Evolutionary conservation across 2,329 filamentous ascomycete species (phyloP), one percentile per base, ranked within the genome.

Genomic region (Dactylella cylindrospora): DNA sequence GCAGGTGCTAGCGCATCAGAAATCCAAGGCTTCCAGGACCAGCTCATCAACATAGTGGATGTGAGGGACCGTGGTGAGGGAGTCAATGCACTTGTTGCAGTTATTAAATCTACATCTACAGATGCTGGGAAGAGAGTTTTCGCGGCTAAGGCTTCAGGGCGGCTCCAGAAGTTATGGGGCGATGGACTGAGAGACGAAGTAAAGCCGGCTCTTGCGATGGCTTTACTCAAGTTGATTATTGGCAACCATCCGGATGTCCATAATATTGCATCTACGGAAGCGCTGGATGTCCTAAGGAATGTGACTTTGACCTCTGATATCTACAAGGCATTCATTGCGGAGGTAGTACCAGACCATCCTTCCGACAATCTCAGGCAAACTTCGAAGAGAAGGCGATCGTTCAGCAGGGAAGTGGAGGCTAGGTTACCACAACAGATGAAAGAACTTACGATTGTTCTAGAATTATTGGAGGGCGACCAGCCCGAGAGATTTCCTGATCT

Each of bases 371-470:
- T 62, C 17, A 49, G 57, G 10, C 45, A 46, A 6, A 62, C 43
- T 22, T 12, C 38, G 0, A 44, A 39, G 38, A 38, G 51, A 26
- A 50, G 84, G 83, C 39, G 83, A 84, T 52, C 81, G 84, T 9
- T 85, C 86, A 7, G 80, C 86, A 1, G 84, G 8, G 59, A 64
- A 17, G 59, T 51, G n/a, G 59, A 62, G 25, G 36, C 49, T 10
- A 28, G 49, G 19, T 31, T 62, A 22, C 57, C 57, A 19, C 49
- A 53, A 17, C 49, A 62, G 5, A 79, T 96, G 65, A 82, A 83
- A 67, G 86, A 85, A 68, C 80, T 91, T 50, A 95, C 90, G 0
- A 84, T 95, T 70, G 87, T 96, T 8, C 77, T 97, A 29, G 90
- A 97, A 71, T 75, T 97, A 20, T 81, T 97, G 12, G 90, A 97